These are phyloP conservation scores for Acacia melanoxylon DNA, from an alignment of 306 rosid species.

Conservation along the genomic window DNA sequence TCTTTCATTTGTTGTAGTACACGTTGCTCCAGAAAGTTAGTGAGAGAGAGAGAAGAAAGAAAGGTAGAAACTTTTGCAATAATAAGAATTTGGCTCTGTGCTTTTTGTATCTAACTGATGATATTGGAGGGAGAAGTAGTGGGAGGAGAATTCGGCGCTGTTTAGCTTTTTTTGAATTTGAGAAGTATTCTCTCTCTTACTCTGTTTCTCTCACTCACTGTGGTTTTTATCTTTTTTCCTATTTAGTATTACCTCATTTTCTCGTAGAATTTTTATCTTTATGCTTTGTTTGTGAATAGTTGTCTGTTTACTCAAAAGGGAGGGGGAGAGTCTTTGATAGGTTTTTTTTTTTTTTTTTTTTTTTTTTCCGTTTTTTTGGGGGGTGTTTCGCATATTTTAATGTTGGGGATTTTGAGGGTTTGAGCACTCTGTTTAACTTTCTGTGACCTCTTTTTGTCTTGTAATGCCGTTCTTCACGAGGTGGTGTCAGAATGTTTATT, in stretches of 20 bases:
- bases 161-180: constrained; percentile 58
- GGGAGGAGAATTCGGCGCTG: constrained; percentile 45
- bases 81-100: constrained; percentile 17
- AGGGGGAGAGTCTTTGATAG: constrained; percentile 31
- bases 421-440: constrained; percentile 54
- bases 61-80: neutral
- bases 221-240: neutral
- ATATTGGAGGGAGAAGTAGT: constrained; percentile 30
- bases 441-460: constrained; percentile 90
- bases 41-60: constrained; percentile 25
- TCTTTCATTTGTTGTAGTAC: constrained; percentile 56
- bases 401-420: constrained; percentile 8
- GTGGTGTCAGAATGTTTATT: constrained; percentile 74
- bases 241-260: constrained; percentile 24
- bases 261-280: constrained; percentile 40
- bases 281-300: constrained; percentile 52
- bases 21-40: constrained; percentile 74
- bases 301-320: constrained; percentile 40
- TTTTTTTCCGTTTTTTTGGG: no score
- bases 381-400: constrained; percentile 3
- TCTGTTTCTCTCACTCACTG: neutral
- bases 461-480: constrained; percentile 97
- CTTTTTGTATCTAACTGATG: constrained; percentile 29
- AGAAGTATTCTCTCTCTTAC: constrained; percentile 16
- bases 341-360: neutral